Conservation (phyloP, 805 yeast species). For the Metschnikowia chrysomelidarum region DNA sequence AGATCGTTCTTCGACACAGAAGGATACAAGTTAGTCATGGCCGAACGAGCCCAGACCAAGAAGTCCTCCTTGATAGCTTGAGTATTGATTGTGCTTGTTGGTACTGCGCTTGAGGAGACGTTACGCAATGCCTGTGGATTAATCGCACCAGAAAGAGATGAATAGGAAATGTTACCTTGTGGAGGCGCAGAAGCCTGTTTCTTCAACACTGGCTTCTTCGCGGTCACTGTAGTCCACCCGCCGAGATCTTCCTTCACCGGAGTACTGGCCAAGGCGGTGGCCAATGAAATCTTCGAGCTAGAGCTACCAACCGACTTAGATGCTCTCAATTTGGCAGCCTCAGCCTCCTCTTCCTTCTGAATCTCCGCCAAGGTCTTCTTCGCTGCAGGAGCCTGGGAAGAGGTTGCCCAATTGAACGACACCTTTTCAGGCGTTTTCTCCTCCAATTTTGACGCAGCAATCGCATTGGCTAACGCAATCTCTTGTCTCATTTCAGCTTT, state of each 20-base stretch:
- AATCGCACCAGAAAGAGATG: slow-evolving; percentile 23
- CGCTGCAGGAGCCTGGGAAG: slow-evolving; percentile 28
- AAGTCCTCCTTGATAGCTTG: slow-evolving; percentile 51
- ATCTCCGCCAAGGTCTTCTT: slow-evolving; percentile 58
- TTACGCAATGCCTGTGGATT: slow-evolving; percentile 38
- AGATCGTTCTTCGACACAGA: slow-evolving; percentile 79
- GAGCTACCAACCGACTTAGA: slow-evolving; percentile 25
- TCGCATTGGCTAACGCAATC: slow-evolving; percentile 18
- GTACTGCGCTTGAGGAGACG: slow-evolving; percentile 33
- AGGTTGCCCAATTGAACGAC: slow-evolving; percentile 44
- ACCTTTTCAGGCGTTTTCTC: slow-evolving; percentile 24
- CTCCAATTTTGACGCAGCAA: slow-evolving; percentile 23
- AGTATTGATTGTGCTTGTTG: slow-evolving; percentile 21
- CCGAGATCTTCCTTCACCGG: slow-evolving; percentile 25
- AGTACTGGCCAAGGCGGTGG: slow-evolving; percentile 31
- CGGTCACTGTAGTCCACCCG: slow-evolving; percentile 42
- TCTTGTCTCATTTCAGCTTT: slow-evolving; percentile 36
- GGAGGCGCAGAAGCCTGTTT: slow-evolving; percentile 16
- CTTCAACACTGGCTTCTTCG: slow-evolving; percentile 36
- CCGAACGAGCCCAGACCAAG: slow-evolving; percentile 67
- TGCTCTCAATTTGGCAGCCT: slow-evolving; percentile 29
- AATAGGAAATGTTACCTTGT: slow-evolving; percentile 12
- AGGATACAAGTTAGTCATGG: slow-evolving; percentile 64
- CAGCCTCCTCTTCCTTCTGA: slow-evolving; percentile 54
- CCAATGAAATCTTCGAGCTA: slow-evolving; percentile 31